These are phyloP conservation scores for Chytridium lagenaria DNA, from an alignment of 371 early-diverging fungal species.

Conservation along the genomic window DNA sequence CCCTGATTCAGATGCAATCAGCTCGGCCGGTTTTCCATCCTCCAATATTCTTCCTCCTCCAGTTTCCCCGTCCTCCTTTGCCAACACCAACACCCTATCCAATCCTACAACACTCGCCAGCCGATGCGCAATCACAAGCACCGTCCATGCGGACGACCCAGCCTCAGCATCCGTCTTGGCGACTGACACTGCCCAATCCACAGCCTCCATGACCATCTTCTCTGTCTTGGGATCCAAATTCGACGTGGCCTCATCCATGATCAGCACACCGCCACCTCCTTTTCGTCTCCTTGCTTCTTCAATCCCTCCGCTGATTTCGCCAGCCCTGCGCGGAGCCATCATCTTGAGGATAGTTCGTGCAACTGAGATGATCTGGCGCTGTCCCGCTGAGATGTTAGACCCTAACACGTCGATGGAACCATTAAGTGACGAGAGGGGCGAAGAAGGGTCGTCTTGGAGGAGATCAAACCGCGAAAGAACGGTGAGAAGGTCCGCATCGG, in stretches of 20 bases:
- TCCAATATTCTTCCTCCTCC: slow-evolving; percentile 45
- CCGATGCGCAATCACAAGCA: slow-evolving; percentile 55
- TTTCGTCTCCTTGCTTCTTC: too few species aligned
- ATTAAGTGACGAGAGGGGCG: slow-evolving; percentile 39
- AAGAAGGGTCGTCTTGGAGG: neutral
- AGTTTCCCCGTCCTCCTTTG: slow-evolving; percentile 10
- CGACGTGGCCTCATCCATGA: slow-evolving; percentile 65
- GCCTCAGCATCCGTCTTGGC: too few species aligned
- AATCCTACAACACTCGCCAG: slow-evolving; percentile 46
- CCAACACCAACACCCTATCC: slow-evolving; percentile 55
- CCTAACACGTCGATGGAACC: slow-evolving; percentile 38
- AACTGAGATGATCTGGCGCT: slow-evolving; percentile 54
- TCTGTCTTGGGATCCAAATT: slow-evolving; percentile 59
- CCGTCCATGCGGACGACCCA: slow-evolving; percentile 60
- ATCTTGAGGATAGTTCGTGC: slow-evolving; percentile 56
- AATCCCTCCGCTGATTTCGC: slow-evolving; percentile 19
- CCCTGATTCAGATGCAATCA: too few species aligned
- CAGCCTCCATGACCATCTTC: neutral
- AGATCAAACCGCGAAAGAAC: slow-evolving; percentile 68
- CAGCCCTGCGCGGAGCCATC: neutral
- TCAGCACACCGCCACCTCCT: slow-evolving; percentile 49
- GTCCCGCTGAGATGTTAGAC: slow-evolving; percentile 47
- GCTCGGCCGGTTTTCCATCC: slow-evolving; percentile 44
- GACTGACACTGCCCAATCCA: slow-evolving; percentile 61
- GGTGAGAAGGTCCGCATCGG: slow-evolving; percentile 62